Base-by-base conservation (phyloP, 2,329 filamentous ascomycete species). In the Blumeriella jaapii region DNA sequence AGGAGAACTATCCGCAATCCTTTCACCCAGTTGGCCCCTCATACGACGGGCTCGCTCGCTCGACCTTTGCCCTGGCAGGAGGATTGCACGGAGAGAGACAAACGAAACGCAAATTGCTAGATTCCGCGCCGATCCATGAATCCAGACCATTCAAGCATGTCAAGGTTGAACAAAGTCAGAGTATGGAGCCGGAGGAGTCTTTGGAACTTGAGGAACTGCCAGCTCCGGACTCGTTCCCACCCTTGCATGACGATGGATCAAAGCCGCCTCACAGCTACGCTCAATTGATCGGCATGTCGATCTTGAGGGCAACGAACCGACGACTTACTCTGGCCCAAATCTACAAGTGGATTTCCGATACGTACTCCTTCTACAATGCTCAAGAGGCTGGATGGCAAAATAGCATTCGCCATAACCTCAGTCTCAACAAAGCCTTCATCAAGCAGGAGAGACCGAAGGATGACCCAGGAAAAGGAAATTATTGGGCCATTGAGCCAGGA, bases 321-420 rank as follows among this genome's bases (percentile, higher is more conserved):
- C 80, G 83, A 34, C 68, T 96, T 43, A 96, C 91, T 1, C 69
- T 98, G 12, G 78, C 86, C 16, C 86, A 95, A 59, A 98, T 98
- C 49, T 98, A 96, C 69, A 94, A 93, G 56, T 98, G 91, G 89
- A 96, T 98, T 51, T 93, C 85, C n/a, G 84, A 93, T 56, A 87
- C 80, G 12, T 96, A 82, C 57, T 78, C 74, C 4, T 95, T 89
- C 61, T 98, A 96, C 64, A 78, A 74, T 48, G 72, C 76, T 27
- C 73, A 78, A 37, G 86, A 95, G 51, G 77, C 82, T 8, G 89
- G 91, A 44, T 98, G 91, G 91, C 89, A 96, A 61, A 98, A 98
- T 60, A 96, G 91, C 63, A 98, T 98, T 57, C 82, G 91, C 20
- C 91, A 98, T 61, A 98, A 98, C 51, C 74, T 98, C 20, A 95